Evolutionary conservation across 352 stramenopile species (phyloP), one percentile per base, ranked within the genome.

Genomic region (Phytophthora fragariae): DNA sequence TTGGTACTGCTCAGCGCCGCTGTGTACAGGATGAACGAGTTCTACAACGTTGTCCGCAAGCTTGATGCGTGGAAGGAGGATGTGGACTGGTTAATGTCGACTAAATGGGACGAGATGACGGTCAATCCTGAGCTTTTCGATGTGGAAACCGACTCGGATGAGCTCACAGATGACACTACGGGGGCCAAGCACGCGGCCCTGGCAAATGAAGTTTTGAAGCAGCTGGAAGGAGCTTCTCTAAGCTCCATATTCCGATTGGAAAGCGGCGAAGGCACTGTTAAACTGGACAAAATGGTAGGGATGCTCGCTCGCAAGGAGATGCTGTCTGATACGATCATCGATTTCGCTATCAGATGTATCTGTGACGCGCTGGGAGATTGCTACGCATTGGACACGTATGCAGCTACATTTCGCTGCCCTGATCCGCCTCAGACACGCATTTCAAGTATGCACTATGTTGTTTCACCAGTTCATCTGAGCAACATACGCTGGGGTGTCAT

Each of bases 101-200:
- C 39, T 47, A 47, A 47, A 47, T 47, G 14, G 39, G 10, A n/a
- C 39, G 14, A n/a, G 10, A 47, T 47, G 39, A 47, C 39, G 8
- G 39, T 47, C 39, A 47, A 47, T n/a, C 39, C 39, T 47, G 39
- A 47, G 39, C 39, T 47, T 47, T 47, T 47, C 39, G 39, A 47
- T 6, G 39, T 47, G 39, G 39, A 47, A 47, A 47, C 39, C 7
- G 39, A 47, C 39, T 47, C 39, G 39, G 12, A 47, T n/a, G 39
- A 47, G 11, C 39, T 47, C 39, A 47, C 39, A 47, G 14, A 47
- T 19, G 39, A 47, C 39, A 47, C 39, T n/a, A n/a, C 12, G 10
- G 5, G 39, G 39, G 1, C 14, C 39, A n/a, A 47, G 39, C 39
- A 47, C 39, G 39, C 39, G 39, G 39, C 39, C 5, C 12, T 47